Evolutionary conservation across 1,139 yeast genomes (phyloP), one percentile per base, ranked within the genome.

Genomic region (Pneumocystis murina): DNA sequence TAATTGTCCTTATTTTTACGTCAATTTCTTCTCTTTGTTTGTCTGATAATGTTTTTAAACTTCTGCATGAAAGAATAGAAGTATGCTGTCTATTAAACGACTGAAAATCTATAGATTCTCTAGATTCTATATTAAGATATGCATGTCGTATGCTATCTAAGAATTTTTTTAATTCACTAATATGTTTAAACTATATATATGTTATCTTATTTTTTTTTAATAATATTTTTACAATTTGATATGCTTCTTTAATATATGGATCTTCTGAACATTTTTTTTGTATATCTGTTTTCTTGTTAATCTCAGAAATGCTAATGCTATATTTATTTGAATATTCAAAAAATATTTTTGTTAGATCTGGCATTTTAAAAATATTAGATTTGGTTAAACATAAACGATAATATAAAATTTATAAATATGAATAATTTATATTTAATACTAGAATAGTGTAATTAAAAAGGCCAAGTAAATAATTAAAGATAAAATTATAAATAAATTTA

Each of bases 11-110:
- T 17, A 76, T 73, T 63, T 75, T 77, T 65, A 74, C 75, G 68
- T 77, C 80, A 59, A 77, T 73, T 35, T 76, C 77, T 65, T 77
- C 79, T 36, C 76, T 69, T 62, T 77, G 76, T 55, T 71, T 69
- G 55, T 76, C 78, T 6, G 76, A 73, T 67, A 77, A 30, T 38
- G 60, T 58, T 20, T 38, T 58, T 2, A 58, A 48, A 48, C 55
- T 16, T 24, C 12, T 48, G 12, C 12, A 48, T 24, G 55, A 48
- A 48, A 48, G n/a, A 48, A 48, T 20, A 48, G 55, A 48, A 1
- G 33, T 24, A 24, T 48, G 33, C 28, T 41, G 54, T 24, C 24
- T 48, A 16, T 24, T 41, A 48, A 24, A 48, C 14, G 55, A 48
- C 28, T 48, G 55, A 24, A 48, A 12, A 48, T 24, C 33, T 24